Evolutionary conservation across 2,329 filamentous ascomycete species (phyloP), one percentile per base, ranked within the genome.

Genomic region (Lasiodiplodia hormozganensis): DNA sequence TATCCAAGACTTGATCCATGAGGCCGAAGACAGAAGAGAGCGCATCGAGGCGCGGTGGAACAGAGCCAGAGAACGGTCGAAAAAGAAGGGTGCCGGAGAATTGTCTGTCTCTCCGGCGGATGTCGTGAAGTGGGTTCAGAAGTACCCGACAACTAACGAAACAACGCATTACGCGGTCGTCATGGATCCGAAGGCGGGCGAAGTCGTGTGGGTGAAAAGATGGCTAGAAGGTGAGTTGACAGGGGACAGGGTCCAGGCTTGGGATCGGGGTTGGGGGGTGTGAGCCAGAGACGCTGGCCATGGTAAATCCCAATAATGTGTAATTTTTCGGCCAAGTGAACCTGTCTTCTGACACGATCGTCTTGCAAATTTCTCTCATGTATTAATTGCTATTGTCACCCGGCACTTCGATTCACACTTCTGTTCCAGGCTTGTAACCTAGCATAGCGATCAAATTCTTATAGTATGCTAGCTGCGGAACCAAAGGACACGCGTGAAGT

Each of bases 81-180:
- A 62, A n/a, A 47, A 11, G 14, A 40, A 16, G 56, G 75, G 12
- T 72, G 12, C 71, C 23, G 72, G 70, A 53, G 73, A 68, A 4
- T 49, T 14, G 4, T 81, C 60, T 69, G 72, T 74, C 54, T 77
- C 69, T 36, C 76, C 72, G 69, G 74, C 76, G 11, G 77, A 82
- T 36, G 72, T 88, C 3, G 76, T 81, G 2, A 71, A 76, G 12
- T 87, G 87, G 86, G 77, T 88, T 10, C 77, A 78, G 25, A 77
- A 77, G 16, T 85, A 83, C 69, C 87, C 87, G 0, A 85, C 85
- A 3, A 82, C 82, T 18, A 89, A 89, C 72, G 84, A 87, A 67
- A 80, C 79, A 43, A 89, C 86, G 2, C 87, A 90, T 76, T 90
- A 85, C 75, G 82, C 83, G 4, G 82, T 83, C 23, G 76, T 90